These are phyloP conservation scores for Hanseniaspora taiwanica DNA, from an alignment of 805 yeast genomes.

Conservation along the genomic window DNA sequence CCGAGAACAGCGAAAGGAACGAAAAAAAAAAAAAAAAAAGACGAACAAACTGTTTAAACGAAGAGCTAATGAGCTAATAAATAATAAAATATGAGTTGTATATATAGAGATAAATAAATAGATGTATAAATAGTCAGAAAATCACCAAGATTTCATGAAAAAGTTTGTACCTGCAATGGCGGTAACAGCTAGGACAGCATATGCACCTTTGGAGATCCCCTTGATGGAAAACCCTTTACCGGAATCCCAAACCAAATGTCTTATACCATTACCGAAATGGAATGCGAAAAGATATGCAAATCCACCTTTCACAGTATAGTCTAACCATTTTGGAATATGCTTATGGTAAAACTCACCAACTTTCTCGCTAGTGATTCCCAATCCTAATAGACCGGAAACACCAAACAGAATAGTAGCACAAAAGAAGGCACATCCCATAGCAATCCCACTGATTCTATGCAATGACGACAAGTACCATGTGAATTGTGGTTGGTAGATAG, in stretches of 20 bases:
- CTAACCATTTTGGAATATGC: slow-evolving; percentile 49
- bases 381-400: slow-evolving; percentile 50
- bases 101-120: not conserved
- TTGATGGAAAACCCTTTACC: slow-evolving; percentile 67
- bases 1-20: too few relatives aligned
- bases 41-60: too few relatives aligned
- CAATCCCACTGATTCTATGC: slow-evolving; percentile 84
- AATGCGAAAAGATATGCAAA: slow-evolving; percentile 75
- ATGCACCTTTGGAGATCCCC: slow-evolving; percentile 90
- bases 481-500: slow-evolving; percentile 83
- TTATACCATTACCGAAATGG: slow-evolving; percentile 77
- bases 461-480: slow-evolving; percentile 69
- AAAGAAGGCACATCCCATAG: slow-evolving; percentile 67
- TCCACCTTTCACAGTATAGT: slow-evolving; percentile 51
- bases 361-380: slow-evolving; percentile 24
- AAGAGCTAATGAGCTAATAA: too few relatives aligned
- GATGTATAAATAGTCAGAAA: slow-evolving; percentile 2
- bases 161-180: slow-evolving; percentile 45
- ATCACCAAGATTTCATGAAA: slow-evolving; percentile 24
- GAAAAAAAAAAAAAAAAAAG: too few relatives aligned
- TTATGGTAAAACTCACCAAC: slow-evolving; percentile 32
- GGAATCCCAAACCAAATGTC: slow-evolving; percentile 90
- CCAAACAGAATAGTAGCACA: slow-evolving; percentile 67
- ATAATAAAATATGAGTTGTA: not conserved
- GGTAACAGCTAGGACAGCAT: slow-evolving; percentile 58